These are phyloP conservation scores for Colletotrichum liriopes DNA, from an alignment of 2,329 filamentous ascomycete species.

Conservation along the genomic window DNA sequence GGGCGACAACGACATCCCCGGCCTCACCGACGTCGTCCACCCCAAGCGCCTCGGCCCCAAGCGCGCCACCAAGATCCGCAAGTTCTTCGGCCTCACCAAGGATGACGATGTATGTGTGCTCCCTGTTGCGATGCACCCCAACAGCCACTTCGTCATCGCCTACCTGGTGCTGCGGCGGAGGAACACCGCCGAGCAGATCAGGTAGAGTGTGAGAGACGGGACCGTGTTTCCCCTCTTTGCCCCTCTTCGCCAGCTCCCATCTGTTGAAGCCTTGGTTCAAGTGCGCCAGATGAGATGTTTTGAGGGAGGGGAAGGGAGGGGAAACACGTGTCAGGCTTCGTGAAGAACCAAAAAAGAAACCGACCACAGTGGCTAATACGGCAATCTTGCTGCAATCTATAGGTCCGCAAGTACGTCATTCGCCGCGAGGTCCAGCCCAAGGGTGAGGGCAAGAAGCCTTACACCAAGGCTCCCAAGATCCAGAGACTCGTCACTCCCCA, in stretches of 20 bases:
- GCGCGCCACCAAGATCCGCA: conserved; percentile 99
- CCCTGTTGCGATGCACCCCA: conserved; percentile 57
- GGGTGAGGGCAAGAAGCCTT: conserved; percentile 96
- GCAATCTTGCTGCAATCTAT: conserved; percentile 52
- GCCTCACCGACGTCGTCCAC: conserved; percentile 97
- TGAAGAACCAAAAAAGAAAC: conserved; percentile 27
- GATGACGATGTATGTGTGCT: conserved; percentile 96
- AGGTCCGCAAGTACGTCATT: conserved; percentile 99
- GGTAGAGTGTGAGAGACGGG: conserved; percentile 73
- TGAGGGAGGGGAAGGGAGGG: conserved; percentile 8
- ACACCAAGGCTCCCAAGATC: conserved; percentile 99
- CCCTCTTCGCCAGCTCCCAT: conserved; percentile 11
- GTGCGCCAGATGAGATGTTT: conserved; percentile 31
- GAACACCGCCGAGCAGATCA: conserved; percentile 57
- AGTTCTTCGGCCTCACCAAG: conserved; percentile 99
- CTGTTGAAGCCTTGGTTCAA: conserved; percentile 43
- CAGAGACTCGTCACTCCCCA: conserved; percentile 99
- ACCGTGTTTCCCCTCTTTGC: conserved; percentile 41
- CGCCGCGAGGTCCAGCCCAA: conserved; percentile 98
- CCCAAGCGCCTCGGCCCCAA: conserved; percentile 99
- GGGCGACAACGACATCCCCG: conserved; percentile 93
- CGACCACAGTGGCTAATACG: conserved; percentile 52
- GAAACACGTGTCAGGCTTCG: conserved; percentile 34
- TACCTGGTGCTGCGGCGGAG: conserved; percentile 70
- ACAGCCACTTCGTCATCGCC: conserved; percentile 77